Evolutionary conservation across 202 grass and related monocot genomes (phyloP).

Genomic region (Tripidium arundinaceum): DNA sequence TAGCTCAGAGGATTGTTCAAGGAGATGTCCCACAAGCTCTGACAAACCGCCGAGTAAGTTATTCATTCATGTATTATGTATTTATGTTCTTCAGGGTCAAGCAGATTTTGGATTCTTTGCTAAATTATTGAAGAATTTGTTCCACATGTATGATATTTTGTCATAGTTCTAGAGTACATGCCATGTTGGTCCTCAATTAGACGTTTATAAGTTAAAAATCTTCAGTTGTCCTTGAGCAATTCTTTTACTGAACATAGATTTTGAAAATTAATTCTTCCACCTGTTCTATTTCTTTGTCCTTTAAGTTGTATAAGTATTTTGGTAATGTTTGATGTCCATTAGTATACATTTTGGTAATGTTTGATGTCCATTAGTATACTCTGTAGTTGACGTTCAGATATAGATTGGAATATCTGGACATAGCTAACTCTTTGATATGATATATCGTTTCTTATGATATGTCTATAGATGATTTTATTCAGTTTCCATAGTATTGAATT

Average conservation of each 20-base stretch:
- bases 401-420: neutral
- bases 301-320: neutral
- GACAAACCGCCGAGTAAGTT: conserved; percentile 77
- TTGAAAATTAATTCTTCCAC: neutral
- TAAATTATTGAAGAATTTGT: neutral
- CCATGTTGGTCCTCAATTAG: neutral
- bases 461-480: neutral
- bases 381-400: neutral
- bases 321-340: neutral
- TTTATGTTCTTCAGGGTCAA: neutral
- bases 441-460: neutral
- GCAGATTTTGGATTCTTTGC: neutral
- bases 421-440: neutral
- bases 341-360: neutral
- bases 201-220: neutral
- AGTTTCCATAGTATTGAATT: neutral
- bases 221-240: neutral
- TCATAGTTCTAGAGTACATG: neutral
- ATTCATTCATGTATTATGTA: neutral
- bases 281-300: neutral
- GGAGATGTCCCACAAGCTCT: conserved; percentile 96
- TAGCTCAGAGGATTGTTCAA: conserved; percentile 97
- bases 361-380: neutral
- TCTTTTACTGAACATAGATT: neutral
- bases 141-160: neutral